These are phyloP conservation scores for Mycena rosella DNA, from an alignment of 768 basidiomycete genomes.

Conservation along the genomic window DNA sequence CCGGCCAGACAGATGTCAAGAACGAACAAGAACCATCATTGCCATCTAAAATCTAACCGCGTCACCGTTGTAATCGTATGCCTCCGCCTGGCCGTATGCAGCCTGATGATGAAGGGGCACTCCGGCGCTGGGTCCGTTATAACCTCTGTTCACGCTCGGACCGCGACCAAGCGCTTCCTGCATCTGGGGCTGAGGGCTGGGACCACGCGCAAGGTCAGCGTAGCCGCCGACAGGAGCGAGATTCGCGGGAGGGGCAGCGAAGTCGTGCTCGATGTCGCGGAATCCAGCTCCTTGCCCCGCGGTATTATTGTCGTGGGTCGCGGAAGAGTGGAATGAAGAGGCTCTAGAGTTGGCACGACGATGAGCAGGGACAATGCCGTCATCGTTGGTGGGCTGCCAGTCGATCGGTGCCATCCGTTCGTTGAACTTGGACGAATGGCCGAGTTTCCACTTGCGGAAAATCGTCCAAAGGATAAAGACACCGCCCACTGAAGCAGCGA, in stretches of 20 bases:
- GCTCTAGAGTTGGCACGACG: conserved; percentile 68
- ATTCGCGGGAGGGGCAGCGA: conserved; percentile 70
- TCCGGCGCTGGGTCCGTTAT: conserved; percentile 60
- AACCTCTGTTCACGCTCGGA: conserved; percentile 52
- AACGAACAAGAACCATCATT: conserved; percentile 10
- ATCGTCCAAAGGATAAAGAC: conserved; percentile 86
- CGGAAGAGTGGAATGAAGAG: conserved; percentile 79
- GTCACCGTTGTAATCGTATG: conserved; percentile 50
- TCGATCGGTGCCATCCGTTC: conserved; percentile 90
- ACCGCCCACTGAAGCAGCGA: conserved; percentile 77
- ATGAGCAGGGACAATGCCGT: conserved; percentile 61
- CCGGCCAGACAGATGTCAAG: conserved; percentile 1
- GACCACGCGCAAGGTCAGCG: conserved; percentile 83
- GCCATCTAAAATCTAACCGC: conserved; percentile 35
- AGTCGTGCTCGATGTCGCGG: conserved; percentile 78
- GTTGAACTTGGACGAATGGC: conserved; percentile 83
- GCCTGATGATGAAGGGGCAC: conserved; percentile 75
- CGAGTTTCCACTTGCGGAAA: conserved; percentile 94
- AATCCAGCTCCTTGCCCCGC: conserved; percentile 36
- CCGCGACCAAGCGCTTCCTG: conserved; percentile 60
- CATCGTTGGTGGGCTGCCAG: conserved; percentile 79
- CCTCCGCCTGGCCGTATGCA: conserved; percentile 54
- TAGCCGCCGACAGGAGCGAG: conserved; percentile 83
- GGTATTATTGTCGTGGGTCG: conserved; percentile 49
- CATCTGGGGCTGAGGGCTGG: conserved; percentile 78